These are phyloP conservation scores for Pseudocercospora fuligena DNA, from an alignment of 2,329 filamentous ascomycete species.

Conservation along the genomic window DNA sequence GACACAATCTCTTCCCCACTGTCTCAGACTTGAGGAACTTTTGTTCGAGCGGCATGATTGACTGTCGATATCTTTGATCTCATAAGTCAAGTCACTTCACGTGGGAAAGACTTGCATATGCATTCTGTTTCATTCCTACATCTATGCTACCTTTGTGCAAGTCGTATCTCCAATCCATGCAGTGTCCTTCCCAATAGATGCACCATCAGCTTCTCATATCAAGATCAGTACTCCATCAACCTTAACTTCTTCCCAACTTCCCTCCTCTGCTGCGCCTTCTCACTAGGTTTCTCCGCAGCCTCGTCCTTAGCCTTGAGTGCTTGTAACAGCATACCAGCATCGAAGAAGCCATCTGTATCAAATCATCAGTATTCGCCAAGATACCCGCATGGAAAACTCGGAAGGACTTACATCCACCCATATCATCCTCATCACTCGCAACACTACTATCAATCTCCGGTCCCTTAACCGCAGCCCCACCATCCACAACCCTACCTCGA, in stretches of 20 bases:
- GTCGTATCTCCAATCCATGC: no score
- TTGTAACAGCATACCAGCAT: conserved; percentile 91
- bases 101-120: no score
- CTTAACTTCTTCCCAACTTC: conserved; percentile 77
- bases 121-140: no score
- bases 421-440: conserved; percentile 64
- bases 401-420: conserved; percentile 85
- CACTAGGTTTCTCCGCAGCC: conserved; percentile 53
- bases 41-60: no score
- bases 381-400: neutral
- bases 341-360: conserved; percentile 86
- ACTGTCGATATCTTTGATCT: no score
- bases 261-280: conserved; percentile 65
- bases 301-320: conserved; percentile 74
- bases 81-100: no score
- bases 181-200: no score
- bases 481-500: conserved; percentile 70
- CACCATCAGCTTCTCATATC: neutral
- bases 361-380: neutral
- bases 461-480: conserved; percentile 16
- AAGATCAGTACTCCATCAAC: conserved; percentile 66
- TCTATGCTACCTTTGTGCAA: no score
- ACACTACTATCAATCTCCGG: conserved; percentile 57
- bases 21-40: no score
- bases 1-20: no score